A percentile compares a stretch with the other conserved stretches of the same genome.
Evolutionary conservation across 331 rosid species (phyloP).

Genomic region (Acacia pycnantha): DNA sequence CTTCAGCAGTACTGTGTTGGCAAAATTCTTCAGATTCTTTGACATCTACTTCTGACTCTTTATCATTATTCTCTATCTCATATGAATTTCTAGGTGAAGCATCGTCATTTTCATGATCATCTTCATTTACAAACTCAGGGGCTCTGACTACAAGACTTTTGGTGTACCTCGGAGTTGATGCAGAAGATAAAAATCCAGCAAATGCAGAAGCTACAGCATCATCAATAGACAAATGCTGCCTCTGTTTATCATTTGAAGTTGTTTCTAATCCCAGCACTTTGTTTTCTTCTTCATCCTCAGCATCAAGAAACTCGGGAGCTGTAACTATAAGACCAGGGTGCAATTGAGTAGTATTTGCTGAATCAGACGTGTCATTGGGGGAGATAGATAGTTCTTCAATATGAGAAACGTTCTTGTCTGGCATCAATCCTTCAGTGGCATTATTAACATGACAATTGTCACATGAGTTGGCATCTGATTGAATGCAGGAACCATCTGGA

Average conservation of each 20-base stretch:
- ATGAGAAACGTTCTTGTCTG: constrained; percentile 42
- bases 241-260: constrained; percentile 41
- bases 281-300: constrained; percentile 58
- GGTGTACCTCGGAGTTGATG: constrained; percentile 43
- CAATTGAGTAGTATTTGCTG: constrained; percentile 42
- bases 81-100: constrained; percentile 25
- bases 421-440: constrained; percentile 38
- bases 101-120: constrained; percentile 27
- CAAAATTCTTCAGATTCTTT: constrained; percentile 28
- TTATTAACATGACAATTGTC: constrained; percentile 33
- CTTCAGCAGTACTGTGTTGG: constrained; percentile 18
- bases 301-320: constrained; percentile 77
- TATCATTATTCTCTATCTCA: constrained; percentile 29
- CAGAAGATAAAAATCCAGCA: constrained; percentile 61
- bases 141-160: constrained; percentile 45
- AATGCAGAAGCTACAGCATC: constrained; percentile 85
- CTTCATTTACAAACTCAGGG: constrained; percentile 62
- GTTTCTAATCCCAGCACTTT: constrained; percentile 25
- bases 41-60: constrained; percentile 28
- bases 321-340: constrained; percentile 71
- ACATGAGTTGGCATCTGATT: constrained; percentile 53
- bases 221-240: constrained; percentile 57
- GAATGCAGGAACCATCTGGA: constrained; percentile 56
- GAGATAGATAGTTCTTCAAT: constrained; percentile 35
- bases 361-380: constrained; percentile 35